Conservation (phyloP, 2,329 filamentous ascomycete species). For the Aaosphaeria arxii region DNA sequence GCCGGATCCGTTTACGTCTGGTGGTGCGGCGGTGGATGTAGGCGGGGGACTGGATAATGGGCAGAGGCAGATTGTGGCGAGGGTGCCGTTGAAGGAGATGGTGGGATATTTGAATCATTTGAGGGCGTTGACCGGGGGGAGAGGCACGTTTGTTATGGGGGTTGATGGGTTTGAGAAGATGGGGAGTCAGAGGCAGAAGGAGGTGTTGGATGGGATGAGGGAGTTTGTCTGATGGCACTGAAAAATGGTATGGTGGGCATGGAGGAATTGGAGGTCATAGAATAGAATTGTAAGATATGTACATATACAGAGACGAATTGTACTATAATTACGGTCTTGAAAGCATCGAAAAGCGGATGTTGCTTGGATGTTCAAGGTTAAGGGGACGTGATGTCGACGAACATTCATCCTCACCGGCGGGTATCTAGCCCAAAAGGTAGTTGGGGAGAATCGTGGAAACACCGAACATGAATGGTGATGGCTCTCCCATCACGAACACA, state of each 20-base stretch:
- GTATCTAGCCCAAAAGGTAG: too few species aligned
- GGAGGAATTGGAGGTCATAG: too few species aligned
- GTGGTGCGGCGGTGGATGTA: conserved; percentile 16
- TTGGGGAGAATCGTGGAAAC: too few species aligned
- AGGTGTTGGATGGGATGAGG: conserved; percentile 43
- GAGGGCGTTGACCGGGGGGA: conserved; percentile 80
- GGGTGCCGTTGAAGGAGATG: conserved; percentile 95
- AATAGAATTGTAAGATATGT: too few species aligned
- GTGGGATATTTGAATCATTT: conserved; percentile 89
- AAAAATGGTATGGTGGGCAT: too few species aligned
- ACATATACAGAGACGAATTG: background rate
- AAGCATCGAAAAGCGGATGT: too few species aligned
- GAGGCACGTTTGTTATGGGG: conserved; percentile 74
- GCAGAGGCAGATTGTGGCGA: conserved; percentile 67
- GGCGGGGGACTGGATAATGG: conserved; percentile 17
- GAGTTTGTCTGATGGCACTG: conserved; percentile 14
- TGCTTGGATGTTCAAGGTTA: too few species aligned
- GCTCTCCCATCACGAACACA: too few species aligned
- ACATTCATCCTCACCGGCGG: too few species aligned
- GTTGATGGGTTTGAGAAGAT: conserved; percentile 71
- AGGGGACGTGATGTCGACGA: too few species aligned
- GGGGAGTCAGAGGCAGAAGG: conserved; percentile 58
- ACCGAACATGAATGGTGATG: too few species aligned
- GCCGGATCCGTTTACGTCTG: conserved; percentile 70
- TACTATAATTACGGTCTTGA: background rate